Conservation (phyloP, 306 rosid genomes). For the Dalbergia cochinchinensis region DNA sequence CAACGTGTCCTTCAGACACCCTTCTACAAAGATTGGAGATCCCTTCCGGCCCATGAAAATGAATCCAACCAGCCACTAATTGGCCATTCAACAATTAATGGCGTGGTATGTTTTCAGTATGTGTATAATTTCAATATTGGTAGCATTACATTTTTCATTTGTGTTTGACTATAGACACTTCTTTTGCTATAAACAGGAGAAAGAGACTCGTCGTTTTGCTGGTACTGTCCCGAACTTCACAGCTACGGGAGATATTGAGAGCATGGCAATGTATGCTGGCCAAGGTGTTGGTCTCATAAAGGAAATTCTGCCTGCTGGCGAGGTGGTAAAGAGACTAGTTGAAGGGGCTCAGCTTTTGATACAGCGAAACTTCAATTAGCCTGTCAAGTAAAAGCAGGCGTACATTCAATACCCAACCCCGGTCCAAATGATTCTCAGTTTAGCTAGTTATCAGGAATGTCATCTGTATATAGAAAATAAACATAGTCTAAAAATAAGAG, state of each 20-base stretch:
- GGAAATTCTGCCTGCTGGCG: conserved; percentile 66
- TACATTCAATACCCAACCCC: background rate
- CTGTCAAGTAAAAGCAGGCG: background rate
- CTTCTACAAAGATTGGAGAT: conserved; percentile 74
- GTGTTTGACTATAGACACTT: conserved; percentile 2
- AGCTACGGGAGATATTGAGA: conserved; percentile 65
- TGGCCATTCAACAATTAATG: conserved; percentile 71
- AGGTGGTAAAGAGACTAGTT: conserved; percentile 70
- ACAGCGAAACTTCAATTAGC: conserved; percentile 46
- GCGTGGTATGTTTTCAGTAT: conserved; percentile 60
- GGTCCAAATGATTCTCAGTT: background rate
- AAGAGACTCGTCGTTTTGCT: conserved; percentile 63
- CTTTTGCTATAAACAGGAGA: conserved; percentile 53
- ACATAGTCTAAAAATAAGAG: no score
- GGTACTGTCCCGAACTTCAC: conserved; percentile 77
- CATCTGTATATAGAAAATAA: background rate
- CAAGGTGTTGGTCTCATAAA: conserved; percentile 68
- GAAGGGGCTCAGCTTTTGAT: conserved; percentile 78
- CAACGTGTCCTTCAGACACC: conserved; percentile 79
- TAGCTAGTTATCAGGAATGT: background rate
- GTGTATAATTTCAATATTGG: background rate
- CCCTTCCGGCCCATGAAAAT: conserved; percentile 68
- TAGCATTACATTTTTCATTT: background rate
- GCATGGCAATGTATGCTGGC: conserved; percentile 83
- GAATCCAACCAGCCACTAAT: conserved; percentile 75